These are phyloP conservation scores for Dendrostoma leiphaemia DNA, from an alignment of 2,329 filamentous ascomycete species.

Conservation along the genomic window DNA sequence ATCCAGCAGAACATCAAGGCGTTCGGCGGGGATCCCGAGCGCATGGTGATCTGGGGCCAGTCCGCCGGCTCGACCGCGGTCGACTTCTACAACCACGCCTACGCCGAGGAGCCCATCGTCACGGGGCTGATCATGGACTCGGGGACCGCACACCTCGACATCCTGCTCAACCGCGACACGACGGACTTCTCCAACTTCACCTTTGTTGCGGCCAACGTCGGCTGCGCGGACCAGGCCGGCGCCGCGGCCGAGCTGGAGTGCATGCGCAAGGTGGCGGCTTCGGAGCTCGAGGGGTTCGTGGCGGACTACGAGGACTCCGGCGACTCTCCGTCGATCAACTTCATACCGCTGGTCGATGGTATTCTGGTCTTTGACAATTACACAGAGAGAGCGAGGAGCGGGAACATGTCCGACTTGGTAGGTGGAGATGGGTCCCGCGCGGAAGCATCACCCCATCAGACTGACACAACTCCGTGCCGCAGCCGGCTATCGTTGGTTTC, in stretches of 20 bases:
- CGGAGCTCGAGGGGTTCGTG: slow-evolving; percentile 32
- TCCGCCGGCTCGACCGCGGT: slow-evolving; percentile 41
- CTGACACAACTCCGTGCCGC: no score
- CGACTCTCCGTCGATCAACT: slow-evolving; percentile 27
- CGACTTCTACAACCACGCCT: slow-evolving; percentile 40
- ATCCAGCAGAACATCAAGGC: slow-evolving; percentile 44
- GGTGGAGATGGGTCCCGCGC: slow-evolving; percentile 10
- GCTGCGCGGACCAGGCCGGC: slow-evolving; percentile 33
- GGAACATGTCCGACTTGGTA: slow-evolving; percentile 27
- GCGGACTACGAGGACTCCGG: slow-evolving; percentile 25
- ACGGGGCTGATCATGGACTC: slow-evolving; percentile 37
- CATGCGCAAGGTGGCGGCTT: slow-evolving; percentile 32
- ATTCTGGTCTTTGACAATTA: slow-evolving; percentile 32
- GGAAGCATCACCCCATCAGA: no score
- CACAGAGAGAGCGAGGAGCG: slow-evolving; percentile 24
- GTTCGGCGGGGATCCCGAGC: slow-evolving; percentile 48
- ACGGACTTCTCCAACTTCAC: slow-evolving; percentile 32
- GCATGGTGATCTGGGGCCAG: slow-evolving; percentile 47
- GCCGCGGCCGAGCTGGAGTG: slow-evolving; percentile 33
- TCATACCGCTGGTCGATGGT: slow-evolving; percentile 30
- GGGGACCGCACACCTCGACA: slow-evolving; percentile 28
- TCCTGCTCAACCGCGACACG: slow-evolving; percentile 2
- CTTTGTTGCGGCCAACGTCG: slow-evolving; percentile 36
- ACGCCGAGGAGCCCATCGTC: slow-evolving; percentile 41
- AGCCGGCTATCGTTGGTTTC: slow-evolving; percentile 25